phyloP scores from a whole-genome alignment of 1,284 basidiomycete species.

The Golubevia sp. region DNA sequence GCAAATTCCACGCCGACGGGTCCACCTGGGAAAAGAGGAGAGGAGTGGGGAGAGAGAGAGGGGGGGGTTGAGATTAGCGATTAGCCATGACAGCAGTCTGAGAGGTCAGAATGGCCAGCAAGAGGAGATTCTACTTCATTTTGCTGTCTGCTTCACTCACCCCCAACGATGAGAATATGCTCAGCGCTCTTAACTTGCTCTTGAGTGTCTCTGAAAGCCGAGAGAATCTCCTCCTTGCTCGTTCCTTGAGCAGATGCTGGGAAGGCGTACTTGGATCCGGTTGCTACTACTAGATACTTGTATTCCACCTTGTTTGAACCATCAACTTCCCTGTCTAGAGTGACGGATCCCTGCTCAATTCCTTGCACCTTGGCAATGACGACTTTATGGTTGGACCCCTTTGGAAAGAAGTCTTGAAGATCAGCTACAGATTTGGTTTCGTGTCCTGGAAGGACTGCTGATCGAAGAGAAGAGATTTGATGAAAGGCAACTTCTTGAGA shows the following conservation, averaged over 20 bases:
- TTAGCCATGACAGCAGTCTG: conserved; percentile 9
- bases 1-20: conserved; percentile 64
- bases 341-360: conserved; percentile 2
- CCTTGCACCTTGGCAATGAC: conserved; percentile 1
- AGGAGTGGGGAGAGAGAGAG: conserved; percentile 25
- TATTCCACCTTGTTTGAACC: conserved; percentile 9
- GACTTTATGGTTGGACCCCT: conserved; percentile 6
- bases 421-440: conserved; percentile 20
- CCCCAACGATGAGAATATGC: conserved; percentile 31
- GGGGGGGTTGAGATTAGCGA: conserved; percentile 43
- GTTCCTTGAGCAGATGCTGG: conserved; percentile 9
- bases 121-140: conserved; percentile 8
- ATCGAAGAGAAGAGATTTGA: conserved; percentile 61
- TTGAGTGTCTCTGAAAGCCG: conserved; percentile 17
- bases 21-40: conserved; percentile 44
- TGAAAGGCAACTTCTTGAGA: conserved; percentile 59
- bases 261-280: conserved; percentile 23
- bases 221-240: conserved; percentile 14
- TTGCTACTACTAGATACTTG: conserved; percentile 18
- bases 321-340: background rate
- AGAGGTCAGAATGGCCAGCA: background rate
- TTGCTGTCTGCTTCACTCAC: background rate
- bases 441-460: conserved; percentile 62
- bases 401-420: conserved; percentile 10
- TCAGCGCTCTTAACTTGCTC: conserved; percentile 17